phyloP scores from a whole-genome alignment of 345 rosid genomes.

The Brassica nigra region DNA sequence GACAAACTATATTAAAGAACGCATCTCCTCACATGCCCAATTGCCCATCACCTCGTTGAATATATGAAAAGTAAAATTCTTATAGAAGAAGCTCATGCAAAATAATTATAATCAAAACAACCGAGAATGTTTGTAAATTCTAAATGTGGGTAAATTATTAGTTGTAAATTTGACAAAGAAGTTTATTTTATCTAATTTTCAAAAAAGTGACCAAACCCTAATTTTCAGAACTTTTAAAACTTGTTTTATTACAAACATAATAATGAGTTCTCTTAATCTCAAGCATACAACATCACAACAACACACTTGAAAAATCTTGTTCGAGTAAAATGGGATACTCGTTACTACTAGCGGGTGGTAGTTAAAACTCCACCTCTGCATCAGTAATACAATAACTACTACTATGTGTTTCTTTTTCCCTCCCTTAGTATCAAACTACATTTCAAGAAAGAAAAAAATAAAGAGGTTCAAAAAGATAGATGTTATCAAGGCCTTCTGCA shows the following conservation, averaged over 20 bases:
- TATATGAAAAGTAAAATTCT: no score
- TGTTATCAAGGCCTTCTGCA: slow-evolving; percentile 36
- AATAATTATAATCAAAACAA: neutral
- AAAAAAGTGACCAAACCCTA: neutral
- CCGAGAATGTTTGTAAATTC: neutral
- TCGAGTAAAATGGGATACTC: neutral
- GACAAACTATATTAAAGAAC: no score
- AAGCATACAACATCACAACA: slow-evolving; percentile 13
- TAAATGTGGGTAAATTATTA: neutral
- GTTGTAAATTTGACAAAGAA: neutral
- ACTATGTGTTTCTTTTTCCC: neutral
- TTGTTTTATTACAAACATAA: slow-evolving; percentile 21
- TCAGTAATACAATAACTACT: slow-evolving; percentile 20
- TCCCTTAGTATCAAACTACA: slow-evolving; percentile 15
- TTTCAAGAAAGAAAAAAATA: slow-evolving; percentile 9
- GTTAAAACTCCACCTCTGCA: slow-evolving; percentile 38
- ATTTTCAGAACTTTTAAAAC: neutral
- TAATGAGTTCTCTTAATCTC: neutral
- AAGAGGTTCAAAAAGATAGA: slow-evolving; percentile 30
- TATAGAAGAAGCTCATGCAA: neutral
- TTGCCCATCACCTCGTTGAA: no score
- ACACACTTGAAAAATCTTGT: neutral
- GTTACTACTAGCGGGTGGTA: slow-evolving; percentile 37
- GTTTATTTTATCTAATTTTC: neutral
- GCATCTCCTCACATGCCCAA: no score